Percentiles rank a stretch among this genome's conserved stretches.
phyloP scores from a whole-genome alignment of 805 yeast genomes.

The Monosporozyma solicola region DNA sequence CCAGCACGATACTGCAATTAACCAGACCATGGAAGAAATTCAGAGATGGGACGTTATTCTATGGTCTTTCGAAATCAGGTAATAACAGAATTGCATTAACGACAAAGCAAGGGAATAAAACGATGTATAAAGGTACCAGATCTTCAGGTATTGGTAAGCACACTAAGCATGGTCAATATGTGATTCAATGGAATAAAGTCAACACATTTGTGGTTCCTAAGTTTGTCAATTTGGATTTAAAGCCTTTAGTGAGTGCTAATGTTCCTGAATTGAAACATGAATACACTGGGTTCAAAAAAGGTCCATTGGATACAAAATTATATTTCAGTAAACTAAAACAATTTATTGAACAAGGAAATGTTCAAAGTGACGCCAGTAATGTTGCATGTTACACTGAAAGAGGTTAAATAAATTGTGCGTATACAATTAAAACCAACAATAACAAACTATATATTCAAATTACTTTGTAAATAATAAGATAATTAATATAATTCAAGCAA shows the following conservation, averaged over 20 bases:
- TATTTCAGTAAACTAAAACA: conserved; percentile 66
- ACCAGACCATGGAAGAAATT: conserved; percentile 86
- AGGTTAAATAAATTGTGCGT: conserved; percentile 3
- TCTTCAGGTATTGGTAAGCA: conserved; percentile 86
- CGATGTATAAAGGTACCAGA: conserved; percentile 92
- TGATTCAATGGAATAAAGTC: conserved; percentile 75
- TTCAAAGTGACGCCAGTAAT: conserved; percentile 29
- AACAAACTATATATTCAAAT: not conserved
- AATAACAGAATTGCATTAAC: conserved; percentile 77
- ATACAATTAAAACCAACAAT: not conserved
- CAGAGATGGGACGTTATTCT: conserved; percentile 75
- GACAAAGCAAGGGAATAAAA: conserved; percentile 90
- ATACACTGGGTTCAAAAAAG: conserved; percentile 60
- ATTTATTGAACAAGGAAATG: conserved; percentile 64
- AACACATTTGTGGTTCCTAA: conserved; percentile 83
- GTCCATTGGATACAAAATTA: conserved; percentile 64
- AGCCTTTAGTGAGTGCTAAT: conserved; percentile 70
- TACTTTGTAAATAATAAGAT: not conserved
- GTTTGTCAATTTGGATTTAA: conserved; percentile 38
- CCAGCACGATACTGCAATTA: conserved; percentile 39
- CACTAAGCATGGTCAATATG: conserved; percentile 65
- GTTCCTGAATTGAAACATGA: conserved; percentile 62
- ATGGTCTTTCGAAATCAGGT: conserved; percentile 71
- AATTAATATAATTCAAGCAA: too few relatives aligned
- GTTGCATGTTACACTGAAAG: conserved; percentile 22